Evolutionary conservation across 164 flowering plant genomes (phyloP).

Genomic region (Sedum album): DNA sequence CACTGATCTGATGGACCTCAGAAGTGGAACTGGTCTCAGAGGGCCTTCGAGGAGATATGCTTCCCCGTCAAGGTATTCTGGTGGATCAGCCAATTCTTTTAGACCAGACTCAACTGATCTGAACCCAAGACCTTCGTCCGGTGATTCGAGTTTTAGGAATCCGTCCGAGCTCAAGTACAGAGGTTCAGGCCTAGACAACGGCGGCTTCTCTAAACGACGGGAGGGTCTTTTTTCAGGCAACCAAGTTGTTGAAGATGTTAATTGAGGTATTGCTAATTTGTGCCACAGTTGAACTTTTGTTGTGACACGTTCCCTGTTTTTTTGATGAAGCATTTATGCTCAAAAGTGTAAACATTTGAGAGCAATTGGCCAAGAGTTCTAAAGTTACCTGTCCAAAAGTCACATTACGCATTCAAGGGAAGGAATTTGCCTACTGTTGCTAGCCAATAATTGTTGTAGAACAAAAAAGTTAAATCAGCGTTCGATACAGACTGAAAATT

Average conservation of each 20-base stretch:
- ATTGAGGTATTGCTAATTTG: conserved; percentile 18
- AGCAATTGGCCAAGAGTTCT: background rate
- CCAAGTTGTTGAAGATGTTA: conserved; percentile 49
- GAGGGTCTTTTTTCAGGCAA: conserved; percentile 45
- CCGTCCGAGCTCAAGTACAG: conserved; percentile 62
- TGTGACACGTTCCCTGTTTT: background rate
- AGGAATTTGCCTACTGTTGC: no score
- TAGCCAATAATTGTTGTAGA: no score
- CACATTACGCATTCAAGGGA: no score
- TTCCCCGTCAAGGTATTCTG: conserved; percentile 64
- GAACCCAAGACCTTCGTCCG: conserved; percentile 36
- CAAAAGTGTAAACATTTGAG: background rate
- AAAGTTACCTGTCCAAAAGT: background rate
- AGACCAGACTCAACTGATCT: conserved; percentile 44
- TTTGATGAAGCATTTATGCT: background rate
- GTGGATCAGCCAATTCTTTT: conserved; percentile 47
- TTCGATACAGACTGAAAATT: no score
- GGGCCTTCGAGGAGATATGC: conserved; percentile 60
- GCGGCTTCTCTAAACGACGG: conserved; percentile 10
- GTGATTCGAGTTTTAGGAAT: conserved; percentile 50
- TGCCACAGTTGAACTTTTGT: background rate
- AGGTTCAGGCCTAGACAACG: conserved; percentile 45
- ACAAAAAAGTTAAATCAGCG: no score
- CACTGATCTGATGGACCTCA: conserved; percentile 51
- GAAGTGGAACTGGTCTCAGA: conserved; percentile 49